Base-by-base conservation (phyloP, 495 filamentous ascomycete species). In the Astrothelium macrocarpum region DNA sequence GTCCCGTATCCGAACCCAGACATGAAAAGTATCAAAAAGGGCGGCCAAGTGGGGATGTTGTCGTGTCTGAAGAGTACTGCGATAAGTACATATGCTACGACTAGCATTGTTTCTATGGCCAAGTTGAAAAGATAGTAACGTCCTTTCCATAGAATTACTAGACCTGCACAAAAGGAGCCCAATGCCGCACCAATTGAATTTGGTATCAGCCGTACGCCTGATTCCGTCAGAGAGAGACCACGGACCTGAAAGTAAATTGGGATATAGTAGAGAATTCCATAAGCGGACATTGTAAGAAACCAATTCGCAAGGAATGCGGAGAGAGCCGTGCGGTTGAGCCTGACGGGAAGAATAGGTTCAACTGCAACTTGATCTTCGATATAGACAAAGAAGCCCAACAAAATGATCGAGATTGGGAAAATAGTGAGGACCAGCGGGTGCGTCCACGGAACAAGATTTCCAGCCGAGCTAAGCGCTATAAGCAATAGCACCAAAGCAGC, bases 281-380 rank as follows among this genome's bases (percentile, higher is more conserved):
- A 82, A 53, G 67, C 59, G 20, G 61, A 64, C 84, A 86, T 87
- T 59, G 77, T 83, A 56, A 71, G 69, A 39, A 94, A 83, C 78
- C 90, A 85, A 67, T 12, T n/a, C n/a, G n/a, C n/a, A n/a, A n/a
- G n/a, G n/a, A n/a, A n/a, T n/a, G n/a, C n/a, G n/a, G n/a, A n/a
- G n/a, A n/a, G n/a, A n/a, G n/a, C n/a, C n/a, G n/a, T n/a, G n/a
- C n/a, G n/a, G n/a, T n/a, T n/a, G n/a, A 96, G 79, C 1, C 81
- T 81, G n/a, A 94, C 85, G 0, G 92, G 91, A 56, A 96, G 92
- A 60, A 96, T 79, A n/a, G 92, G 92, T 71, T 95, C 90, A 29
- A 75, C 73, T 0, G 89, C 88, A 39, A 83, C 62, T 0, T 76
- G 72, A 9, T 82, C 82, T 74, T 89, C 85, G 61, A 95, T 80